A percentile compares a stretch with the other conserved stretches of the same genome.
Evolutionary conservation across 1,284 basidiomycete genomes (phyloP).

Genomic region (Trametes sp.): DNA sequence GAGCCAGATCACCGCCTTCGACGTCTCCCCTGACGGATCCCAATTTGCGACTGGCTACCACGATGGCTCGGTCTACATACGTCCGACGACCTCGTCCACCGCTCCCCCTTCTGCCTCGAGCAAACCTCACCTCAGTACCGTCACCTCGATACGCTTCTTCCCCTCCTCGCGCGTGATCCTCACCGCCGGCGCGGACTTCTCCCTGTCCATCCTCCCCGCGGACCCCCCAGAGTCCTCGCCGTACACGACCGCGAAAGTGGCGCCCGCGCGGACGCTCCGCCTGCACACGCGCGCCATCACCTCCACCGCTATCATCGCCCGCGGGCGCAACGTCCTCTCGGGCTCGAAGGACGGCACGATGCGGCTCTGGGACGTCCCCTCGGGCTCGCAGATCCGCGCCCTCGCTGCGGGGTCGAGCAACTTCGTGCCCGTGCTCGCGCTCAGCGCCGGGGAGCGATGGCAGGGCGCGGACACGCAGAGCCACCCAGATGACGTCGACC

Average conservation of each 20-base stretch:
- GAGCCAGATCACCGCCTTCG: conserved; percentile 65
- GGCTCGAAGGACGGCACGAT: conserved; percentile 72
- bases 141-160: conserved; percentile 66
- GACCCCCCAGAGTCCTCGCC: conserved; percentile 41
- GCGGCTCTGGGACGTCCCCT: conserved; percentile 78
- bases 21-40: conserved; percentile 62
- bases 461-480: conserved; percentile 14
- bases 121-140: conserved; percentile 61
- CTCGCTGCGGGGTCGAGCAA: conserved; percentile 44
- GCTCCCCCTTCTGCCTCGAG: conserved; percentile 40
- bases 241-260: conserved; percentile 38
- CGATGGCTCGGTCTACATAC: conserved; percentile 60
- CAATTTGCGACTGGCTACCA: conserved; percentile 68
- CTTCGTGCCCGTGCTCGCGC: conserved; percentile 53
- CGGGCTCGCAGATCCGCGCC: conserved; percentile 55
- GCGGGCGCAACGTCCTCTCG: conserved; percentile 71
- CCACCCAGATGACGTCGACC: conserved; percentile 38
- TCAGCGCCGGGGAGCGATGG: conserved; percentile 51
- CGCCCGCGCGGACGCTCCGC: conserved; percentile 65
- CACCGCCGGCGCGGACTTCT: conserved; percentile 68
- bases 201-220: conserved; percentile 66
- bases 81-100: conserved; percentile 31
- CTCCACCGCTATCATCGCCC: conserved; percentile 65
- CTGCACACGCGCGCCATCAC: conserved; percentile 75
- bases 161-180: conserved; percentile 71